Evolutionary conservation across 2,329 filamentous ascomycete genomes (phyloP), one percentile per base, ranked within the genome.

Genomic region (Periconia sp.): DNA sequence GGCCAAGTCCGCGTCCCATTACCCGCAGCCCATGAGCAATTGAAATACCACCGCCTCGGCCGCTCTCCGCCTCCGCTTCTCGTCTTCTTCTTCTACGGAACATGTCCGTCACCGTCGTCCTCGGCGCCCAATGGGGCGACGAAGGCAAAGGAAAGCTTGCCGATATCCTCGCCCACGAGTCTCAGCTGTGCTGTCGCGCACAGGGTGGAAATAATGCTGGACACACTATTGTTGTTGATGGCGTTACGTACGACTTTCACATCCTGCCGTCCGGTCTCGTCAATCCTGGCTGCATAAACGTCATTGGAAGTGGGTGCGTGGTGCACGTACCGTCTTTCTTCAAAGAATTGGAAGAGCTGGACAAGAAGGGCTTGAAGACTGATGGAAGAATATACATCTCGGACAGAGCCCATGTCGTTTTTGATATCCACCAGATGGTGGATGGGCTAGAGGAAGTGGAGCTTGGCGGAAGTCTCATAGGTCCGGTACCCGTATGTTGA

Each of bases 311-410:
- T 48, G 66, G 87, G 46, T 86, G 84, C 35, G 86, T 88, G 46
- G 83, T 89, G 54, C 81, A 89, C 68, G 78, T 87, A 41, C 82
- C 83, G 15, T 75, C 76, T 40, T 86, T 87, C 74, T 86, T 87
- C 76, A 78, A 80, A 54, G 85, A 88, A 66, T 73, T 88, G 32
- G 72, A 78, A 45, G 78, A 75, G 12, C 68, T 87, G 18, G 78
- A 86, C 56, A 75, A 74, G 40, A 81, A 87, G 61, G 83, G 83
- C 9, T 71, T 87, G 46, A 70, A 80, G 50, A 81, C 77, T 15
- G 74, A 76, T 42, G 76, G 80, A 38, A 75, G 84, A 44, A 82
- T 88, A 56, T 80, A 82, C 61, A 80, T 88, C 61, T 81, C 77
- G 48, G 83, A 86, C 63, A 74, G 84, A 36, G 79, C 78, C 51